phyloP scores from a whole-genome alignment of 495 filamentous ascomycete species.

The Podospora conica region DNA sequence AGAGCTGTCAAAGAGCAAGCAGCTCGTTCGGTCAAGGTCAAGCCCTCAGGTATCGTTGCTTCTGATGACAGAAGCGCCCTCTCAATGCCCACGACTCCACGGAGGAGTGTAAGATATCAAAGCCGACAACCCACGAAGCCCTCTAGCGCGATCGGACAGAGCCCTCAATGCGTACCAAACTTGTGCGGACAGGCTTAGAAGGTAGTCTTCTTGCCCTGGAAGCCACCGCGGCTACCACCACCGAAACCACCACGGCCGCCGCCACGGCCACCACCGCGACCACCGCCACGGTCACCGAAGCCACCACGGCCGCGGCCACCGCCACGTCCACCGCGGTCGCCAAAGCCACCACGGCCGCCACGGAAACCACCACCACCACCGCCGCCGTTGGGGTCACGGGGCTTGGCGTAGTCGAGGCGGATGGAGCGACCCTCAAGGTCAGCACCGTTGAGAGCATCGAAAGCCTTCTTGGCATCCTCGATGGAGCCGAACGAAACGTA shows the following conservation, averaged over 20 bases:
- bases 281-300: slow-evolving; percentile 28
- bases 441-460: slow-evolving; percentile 66
- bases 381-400: slow-evolving; percentile 58
- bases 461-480: slow-evolving; percentile 77
- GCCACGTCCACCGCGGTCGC: slow-evolving; percentile 46
- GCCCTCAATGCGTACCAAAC: slow-evolving; percentile 33
- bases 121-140: slow-evolving; percentile 48
- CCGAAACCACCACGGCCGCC: slow-evolving; percentile 40
- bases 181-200: slow-evolving; percentile 57
- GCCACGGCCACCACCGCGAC: slow-evolving; percentile 28
- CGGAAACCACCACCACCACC: slow-evolving; percentile 42
- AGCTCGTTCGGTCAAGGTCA: slow-evolving; percentile 42
- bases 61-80: slow-evolving; percentile 33
- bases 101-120: slow-evolving; percentile 33
- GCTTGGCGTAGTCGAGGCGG: slow-evolving; percentile 83
- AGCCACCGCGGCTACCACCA: slow-evolving; percentile 50
- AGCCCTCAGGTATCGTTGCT: slow-evolving; percentile 43
- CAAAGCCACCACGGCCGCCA: slow-evolving; percentile 44
- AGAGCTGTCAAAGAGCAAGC: slow-evolving; percentile 41
- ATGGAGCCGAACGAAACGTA: slow-evolving; percentile 81
- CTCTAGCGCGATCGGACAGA: slow-evolving; percentile 33
- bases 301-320: slow-evolving; percentile 49
- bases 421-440: slow-evolving; percentile 70
- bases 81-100: slow-evolving; percentile 45
- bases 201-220: slow-evolving; percentile 86